Evolutionary conservation across 805 yeast genomes (phyloP), one percentile per base, ranked within the genome.

Genomic region (Saccharomycopsis guyanensis): DNA sequence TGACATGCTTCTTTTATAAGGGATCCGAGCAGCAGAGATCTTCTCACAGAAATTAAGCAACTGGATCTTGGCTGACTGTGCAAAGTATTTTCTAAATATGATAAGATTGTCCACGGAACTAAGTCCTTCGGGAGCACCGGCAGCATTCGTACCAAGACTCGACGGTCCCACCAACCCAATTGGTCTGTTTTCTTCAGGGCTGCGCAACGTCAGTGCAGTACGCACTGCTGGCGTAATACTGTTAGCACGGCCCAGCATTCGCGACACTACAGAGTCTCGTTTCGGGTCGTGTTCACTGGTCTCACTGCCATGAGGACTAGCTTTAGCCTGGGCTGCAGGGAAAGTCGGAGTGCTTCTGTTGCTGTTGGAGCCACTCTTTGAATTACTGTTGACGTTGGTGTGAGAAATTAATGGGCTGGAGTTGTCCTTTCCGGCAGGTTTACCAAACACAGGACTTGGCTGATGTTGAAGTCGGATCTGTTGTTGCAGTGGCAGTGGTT

Each of bases 41-140:
- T 42, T 42, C 6, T 49, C 42, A 15, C 46, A 45, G 24, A 49
- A 49, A 15, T 32, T 43, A 8, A 49, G 13, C 7, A 49, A 24
- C 22, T 45, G 34, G 19, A 46, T 23, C 33, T 49, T 45, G 3
- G 53, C 45, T 2, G 43, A 23, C 18, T 46, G 49, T 6, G 50
- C 38, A 22, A 49, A 45, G 12, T 36, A 45, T 34, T 41, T 40
- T 18, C 38, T 29, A 25, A 48, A 41, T 3, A 32, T 20, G 20
- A 45, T 20, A 8, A 40, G 5, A 15, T n/a, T 40, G 15, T 40
- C 44, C 3, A 42, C 24, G 6, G 20, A 15, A 15, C 10, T 33
- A 7, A 33, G 18, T 15, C 20, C 37, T 15, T 15, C 20, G n/a
- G n/a, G n/a, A n/a, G n/a, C n/a, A 15, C 37, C 37, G 18, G 10